Evolutionary conservation across 768 basidiomycete species (phyloP), one percentile per base, ranked within the genome.

Genomic region (Cystobasidiopsis lactophilus): DNA sequence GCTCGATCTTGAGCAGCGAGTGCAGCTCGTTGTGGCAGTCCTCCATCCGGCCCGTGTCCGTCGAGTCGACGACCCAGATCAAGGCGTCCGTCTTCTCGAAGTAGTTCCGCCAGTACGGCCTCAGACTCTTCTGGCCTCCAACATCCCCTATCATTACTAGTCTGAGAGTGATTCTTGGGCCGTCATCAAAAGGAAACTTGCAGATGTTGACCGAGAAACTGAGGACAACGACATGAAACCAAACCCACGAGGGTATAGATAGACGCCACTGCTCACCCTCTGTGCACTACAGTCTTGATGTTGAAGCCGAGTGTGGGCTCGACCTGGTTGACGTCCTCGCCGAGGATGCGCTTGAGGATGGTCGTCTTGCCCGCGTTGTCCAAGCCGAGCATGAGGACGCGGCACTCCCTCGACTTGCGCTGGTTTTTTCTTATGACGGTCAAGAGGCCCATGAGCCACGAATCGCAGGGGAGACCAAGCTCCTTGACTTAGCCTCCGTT

Each of bases 351-450:
- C 71, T 95, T 96, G 54, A 96, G 68, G 59, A 96, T 93, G 2
- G 91, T 98, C 1, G 93, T 96, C 72, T 98, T 96, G 50, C 93
- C 93, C 1, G 91, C 93, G 64, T 98, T 96, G 66, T 96, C 93
- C 16, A 98, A 77, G 9, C 93, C 91, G 40, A 91, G 77, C 69
- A 96, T 96, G 45, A 98, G 73, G 51, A 96, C 74, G 30, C 91
- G 77, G 83, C 96, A 95, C 66, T 95, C 89, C 66, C 78, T 81
- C 68, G 93, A 89, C 66, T 95, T 96, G 66, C 78, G 78, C 39
- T 88, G 73, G 62, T 88, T 89, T 70, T 98, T 98, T 52, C 93
- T 73, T 58, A 98, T 96, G 66, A 96, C 85, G 5, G 93, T 93
- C 54, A 96, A 77, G 39, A 98, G 75, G 0, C 91, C 93, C 88